These are phyloP conservation scores for Jamesozyma rosinii DNA, from an alignment of 805 yeast genomes.

Conservation along the genomic window DNA sequence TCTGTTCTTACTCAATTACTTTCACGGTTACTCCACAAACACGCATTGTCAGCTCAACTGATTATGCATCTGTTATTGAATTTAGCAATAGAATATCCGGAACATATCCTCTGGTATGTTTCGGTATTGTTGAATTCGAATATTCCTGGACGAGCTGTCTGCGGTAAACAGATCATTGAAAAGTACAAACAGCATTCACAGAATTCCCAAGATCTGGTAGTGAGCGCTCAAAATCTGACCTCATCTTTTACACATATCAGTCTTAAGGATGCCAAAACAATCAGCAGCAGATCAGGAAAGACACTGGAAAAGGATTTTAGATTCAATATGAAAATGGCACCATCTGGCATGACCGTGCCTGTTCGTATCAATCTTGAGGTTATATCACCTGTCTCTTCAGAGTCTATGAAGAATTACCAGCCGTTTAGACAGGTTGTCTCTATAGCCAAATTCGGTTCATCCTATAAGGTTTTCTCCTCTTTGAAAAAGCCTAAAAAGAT, in stretches of 20 bases:
- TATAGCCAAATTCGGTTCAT: slow-evolving; percentile 53
- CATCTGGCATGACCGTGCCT: slow-evolving; percentile 60
- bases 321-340: slow-evolving; percentile 35
- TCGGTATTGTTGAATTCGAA: slow-evolving; percentile 59
- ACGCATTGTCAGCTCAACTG: slow-evolving; percentile 44
- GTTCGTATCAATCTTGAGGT: slow-evolving; percentile 61
- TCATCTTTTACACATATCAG: slow-evolving; percentile 22
- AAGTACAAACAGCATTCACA: slow-evolving; percentile 15
- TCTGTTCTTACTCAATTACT: slow-evolving; percentile 77
- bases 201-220: slow-evolving; percentile 12
- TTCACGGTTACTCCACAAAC: slow-evolving; percentile 64
- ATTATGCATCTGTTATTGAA: slow-evolving; percentile 49
- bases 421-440: slow-evolving; percentile 46
- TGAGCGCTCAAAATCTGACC: slow-evolving; percentile 19
- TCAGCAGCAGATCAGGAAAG: slow-evolving; percentile 21
- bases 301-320: slow-evolving; percentile 35
- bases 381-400: slow-evolving; percentile 44
- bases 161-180: slow-evolving; percentile 40
- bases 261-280: slow-evolving; percentile 17
- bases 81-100: slow-evolving; percentile 60
- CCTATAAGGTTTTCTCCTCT: slow-evolving; percentile 65
- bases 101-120: slow-evolving; percentile 67
- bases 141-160: slow-evolving; percentile 35
- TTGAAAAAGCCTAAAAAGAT: slow-evolving; percentile 81
- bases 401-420: slow-evolving; percentile 32